A percentile compares a stretch with the other conserved stretches of the same genome.
These are phyloP conservation scores for Skeletonema tropicum DNA, from an alignment of 108 stramenopile genomes.

Conservation along the genomic window DNA sequence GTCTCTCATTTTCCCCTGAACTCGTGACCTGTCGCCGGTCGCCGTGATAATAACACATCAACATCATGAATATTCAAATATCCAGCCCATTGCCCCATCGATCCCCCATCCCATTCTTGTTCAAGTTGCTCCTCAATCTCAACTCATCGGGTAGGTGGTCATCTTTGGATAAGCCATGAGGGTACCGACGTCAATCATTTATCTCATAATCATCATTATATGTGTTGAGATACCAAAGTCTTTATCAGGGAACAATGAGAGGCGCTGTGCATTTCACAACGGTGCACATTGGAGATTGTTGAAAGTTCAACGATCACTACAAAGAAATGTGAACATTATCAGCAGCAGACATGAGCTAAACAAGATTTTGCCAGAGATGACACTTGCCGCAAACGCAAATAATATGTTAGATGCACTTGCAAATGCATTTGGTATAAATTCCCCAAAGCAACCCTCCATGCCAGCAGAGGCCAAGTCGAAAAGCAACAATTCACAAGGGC, in stretches of 20 bases:
- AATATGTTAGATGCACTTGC: constrained; percentile 1
- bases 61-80: too few relatives aligned
- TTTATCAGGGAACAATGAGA: neutral
- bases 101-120: too few relatives aligned
- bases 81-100: too few relatives aligned
- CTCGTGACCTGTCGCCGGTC: too few relatives aligned
- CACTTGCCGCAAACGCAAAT: neutral
- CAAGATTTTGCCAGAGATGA: neutral
- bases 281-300: neutral
- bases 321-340: neutral
- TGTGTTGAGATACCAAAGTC: neutral
- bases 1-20: too few relatives aligned
- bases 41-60: too few relatives aligned
- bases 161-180: neutral
- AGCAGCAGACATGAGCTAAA: neutral
- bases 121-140: too few relatives aligned
- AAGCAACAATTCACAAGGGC: constrained; percentile 19
- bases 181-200: neutral
- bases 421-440: neutral
- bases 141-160: too few relatives aligned
- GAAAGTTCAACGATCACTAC: neutral
- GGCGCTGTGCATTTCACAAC: neutral
- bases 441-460: neutral
- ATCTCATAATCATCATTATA: neutral
- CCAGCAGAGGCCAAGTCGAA: neutral